Conservation (phyloP, 805 yeast species). For the Candida nitratophila region DNA sequence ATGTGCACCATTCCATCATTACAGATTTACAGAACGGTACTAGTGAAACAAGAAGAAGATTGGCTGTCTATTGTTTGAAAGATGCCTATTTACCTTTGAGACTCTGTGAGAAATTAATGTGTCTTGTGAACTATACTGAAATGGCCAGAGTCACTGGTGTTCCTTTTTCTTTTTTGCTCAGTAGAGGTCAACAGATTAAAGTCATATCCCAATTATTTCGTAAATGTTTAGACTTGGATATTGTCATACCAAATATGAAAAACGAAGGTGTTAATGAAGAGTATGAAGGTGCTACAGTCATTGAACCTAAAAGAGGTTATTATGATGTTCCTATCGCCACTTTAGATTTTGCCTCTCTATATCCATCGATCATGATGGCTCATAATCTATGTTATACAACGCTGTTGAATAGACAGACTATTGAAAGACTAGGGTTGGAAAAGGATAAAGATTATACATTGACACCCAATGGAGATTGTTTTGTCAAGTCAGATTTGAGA, state of each 20-base stretch:
- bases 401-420: constrained; percentile 59
- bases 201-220: constrained; percentile 93
- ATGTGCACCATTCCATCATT: constrained; percentile 94
- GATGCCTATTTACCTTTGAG: constrained; percentile 92
- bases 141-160: constrained; percentile 99
- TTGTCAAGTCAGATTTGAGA: constrained; percentile 61
- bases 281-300: constrained; percentile 98
- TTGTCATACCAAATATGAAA: constrained; percentile 86
- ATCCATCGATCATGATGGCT: constrained; percentile 99
- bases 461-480: constrained; percentile 90
- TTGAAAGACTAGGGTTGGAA: constrained; percentile 53
- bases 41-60: constrained; percentile 84
- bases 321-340: constrained; percentile 98
- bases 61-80: constrained; percentile 94
- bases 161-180: constrained; percentile 80
- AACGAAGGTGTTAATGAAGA: constrained; percentile 81
- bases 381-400: constrained; percentile 96
- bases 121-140: constrained; percentile 93
- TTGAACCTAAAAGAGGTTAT: constrained; percentile 93
- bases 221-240: constrained; percentile 79
- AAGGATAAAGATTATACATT: constrained; percentile 73
- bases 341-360: constrained; percentile 92
- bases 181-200: constrained; percentile 97
- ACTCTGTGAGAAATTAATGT: constrained; percentile 87
- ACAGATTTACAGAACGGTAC: constrained; percentile 91